Conservation (phyloP, 495 filamentous ascomycete genomes). For the Thozetella sp. region DNA sequence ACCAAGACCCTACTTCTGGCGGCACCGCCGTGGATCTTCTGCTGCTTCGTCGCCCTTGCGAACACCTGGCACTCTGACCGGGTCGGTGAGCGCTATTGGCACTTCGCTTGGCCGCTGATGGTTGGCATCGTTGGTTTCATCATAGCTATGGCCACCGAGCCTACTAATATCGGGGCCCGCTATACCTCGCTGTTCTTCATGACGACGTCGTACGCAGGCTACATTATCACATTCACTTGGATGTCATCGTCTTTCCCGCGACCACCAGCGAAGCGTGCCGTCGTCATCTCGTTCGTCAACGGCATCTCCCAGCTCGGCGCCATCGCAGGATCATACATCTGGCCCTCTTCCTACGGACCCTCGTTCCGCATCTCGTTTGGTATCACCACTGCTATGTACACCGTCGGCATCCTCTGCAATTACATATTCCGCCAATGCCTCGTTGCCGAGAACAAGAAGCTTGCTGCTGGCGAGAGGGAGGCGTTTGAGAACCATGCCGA, state of each 20-base stretch:
- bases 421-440: conserved; percentile 55
- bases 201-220: background rate
- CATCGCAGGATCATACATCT: conserved; percentile 75
- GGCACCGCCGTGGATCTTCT: conserved; percentile 66
- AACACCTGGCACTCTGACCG: background rate
- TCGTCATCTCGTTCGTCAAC: conserved; percentile 71
- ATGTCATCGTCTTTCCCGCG: conserved; percentile 68
- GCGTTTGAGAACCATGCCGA: conserved; percentile 15
- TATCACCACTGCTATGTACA: background rate
- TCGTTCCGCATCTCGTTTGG: conserved; percentile 58
- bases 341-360: conserved; percentile 45
- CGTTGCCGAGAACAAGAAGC: conserved; percentile 62
- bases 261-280: conserved; percentile 72
- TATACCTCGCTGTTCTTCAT: background rate
- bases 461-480: conserved; percentile 46
- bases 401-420: background rate
- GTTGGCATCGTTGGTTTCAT: background rate
- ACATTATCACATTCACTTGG: conserved; percentile 64
- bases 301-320: conserved; percentile 64
- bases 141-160: background rate
- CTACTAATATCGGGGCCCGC: background rate
- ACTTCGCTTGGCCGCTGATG: background rate
- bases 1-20: conserved; percentile 69
- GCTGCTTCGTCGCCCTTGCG: conserved; percentile 50
- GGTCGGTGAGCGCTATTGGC: background rate